Base-by-base conservation (phyloP, 306 rosid species). In the Sesbania bispinosa region DNA sequence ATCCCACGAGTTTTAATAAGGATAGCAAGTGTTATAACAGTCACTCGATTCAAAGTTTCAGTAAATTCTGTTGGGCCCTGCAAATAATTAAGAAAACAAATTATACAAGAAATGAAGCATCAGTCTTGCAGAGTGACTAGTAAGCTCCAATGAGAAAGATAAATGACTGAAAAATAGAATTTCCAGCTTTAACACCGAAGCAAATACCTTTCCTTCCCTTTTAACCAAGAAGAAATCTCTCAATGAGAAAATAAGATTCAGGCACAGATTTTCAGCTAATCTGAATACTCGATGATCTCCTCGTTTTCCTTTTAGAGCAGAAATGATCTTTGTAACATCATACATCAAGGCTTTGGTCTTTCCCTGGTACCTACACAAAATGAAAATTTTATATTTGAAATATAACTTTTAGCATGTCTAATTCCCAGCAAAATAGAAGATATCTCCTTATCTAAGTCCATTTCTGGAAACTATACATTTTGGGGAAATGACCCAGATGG, bases 41-140 rank as follows among this genome's bases (percentile, higher is more conserved):
- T 84, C 60, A 78, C 68, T 62, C 99, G 90, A 83, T 91, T 94
- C 76, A 94, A 55, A 53, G 99, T 94, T 86, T 94, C 97, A 1
- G 97, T 87, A 76, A 94, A 91, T 65, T 94, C 99, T 5, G 96
- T 89, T 50, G 99, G 96, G 61, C 99, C 99, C 99, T 94, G 83
- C 53, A 79, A 74, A 75, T 58, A 71, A 66, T 76, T 53, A 55
- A 82, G 64, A 39, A 27, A 33, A n/a, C n/a, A n/a, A 38, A 32
- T 35, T 24, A 55, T 18, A 72, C 66, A 43, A 63, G 2, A 43
- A 75, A 61, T 43, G 32, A 64, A 36, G 52, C 43, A 55, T 51
- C 77, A 57, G 69, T 41, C 2, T 48, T 51, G 52, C 41, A 77
- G 36, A n/a, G 11, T 45, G 72, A 53, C 75, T 14, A 48, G 7